These are phyloP conservation scores for Starmerella riodocensis DNA, from an alignment of 805 yeast genomes.

Conservation along the genomic window DNA sequence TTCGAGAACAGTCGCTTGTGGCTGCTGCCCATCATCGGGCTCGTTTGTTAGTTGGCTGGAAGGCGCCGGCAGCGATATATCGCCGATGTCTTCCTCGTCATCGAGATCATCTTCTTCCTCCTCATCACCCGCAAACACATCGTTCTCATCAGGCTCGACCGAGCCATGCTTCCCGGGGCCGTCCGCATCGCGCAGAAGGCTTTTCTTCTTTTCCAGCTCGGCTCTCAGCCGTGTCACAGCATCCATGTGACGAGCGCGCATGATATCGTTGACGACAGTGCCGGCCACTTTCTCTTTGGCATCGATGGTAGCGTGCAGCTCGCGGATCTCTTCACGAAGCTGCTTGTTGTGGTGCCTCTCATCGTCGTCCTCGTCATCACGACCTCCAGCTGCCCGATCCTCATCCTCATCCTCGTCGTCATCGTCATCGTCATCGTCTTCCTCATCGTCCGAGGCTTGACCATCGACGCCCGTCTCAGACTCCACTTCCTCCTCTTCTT, in stretches of 20 bases:
- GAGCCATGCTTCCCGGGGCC: slow-evolving; percentile 20
- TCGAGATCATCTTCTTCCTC: slow-evolving; percentile 26
- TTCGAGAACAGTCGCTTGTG: slow-evolving; percentile 10
- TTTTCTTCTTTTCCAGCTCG: slow-evolving; percentile 68
- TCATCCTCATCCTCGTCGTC: slow-evolving; percentile 46
- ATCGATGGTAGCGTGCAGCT: slow-evolving; percentile 62
- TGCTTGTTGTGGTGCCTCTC: slow-evolving; percentile 53
- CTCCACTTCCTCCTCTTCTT: slow-evolving; percentile 27
- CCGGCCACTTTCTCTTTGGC: slow-evolving; percentile 61
- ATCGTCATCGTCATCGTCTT: slow-evolving; percentile 39
- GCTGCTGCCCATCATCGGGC: slow-evolving; percentile 12
- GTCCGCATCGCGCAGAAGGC: slow-evolving; percentile 38
- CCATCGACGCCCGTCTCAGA: slow-evolving; percentile 7
- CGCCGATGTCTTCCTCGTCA: slow-evolving; percentile 14
- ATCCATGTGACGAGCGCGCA: slow-evolving; percentile 74
- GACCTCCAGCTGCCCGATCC: slow-evolving; percentile 40
- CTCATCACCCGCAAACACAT: slow-evolving; percentile 27
- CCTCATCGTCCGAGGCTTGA: slow-evolving; percentile 32
- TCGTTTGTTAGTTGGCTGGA: slow-evolving; percentile 16
- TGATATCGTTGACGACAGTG: slow-evolving; percentile 65
- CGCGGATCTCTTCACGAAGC: slow-evolving; percentile 72
- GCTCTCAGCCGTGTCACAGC: slow-evolving; percentile 64
- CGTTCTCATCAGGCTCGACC: slow-evolving; percentile 19
- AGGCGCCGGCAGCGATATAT: background rate
- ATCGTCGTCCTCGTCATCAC: slow-evolving; percentile 40